Conservation (phyloP, 345 rosid species). For the Diplotaxis tenuifolia region DNA sequence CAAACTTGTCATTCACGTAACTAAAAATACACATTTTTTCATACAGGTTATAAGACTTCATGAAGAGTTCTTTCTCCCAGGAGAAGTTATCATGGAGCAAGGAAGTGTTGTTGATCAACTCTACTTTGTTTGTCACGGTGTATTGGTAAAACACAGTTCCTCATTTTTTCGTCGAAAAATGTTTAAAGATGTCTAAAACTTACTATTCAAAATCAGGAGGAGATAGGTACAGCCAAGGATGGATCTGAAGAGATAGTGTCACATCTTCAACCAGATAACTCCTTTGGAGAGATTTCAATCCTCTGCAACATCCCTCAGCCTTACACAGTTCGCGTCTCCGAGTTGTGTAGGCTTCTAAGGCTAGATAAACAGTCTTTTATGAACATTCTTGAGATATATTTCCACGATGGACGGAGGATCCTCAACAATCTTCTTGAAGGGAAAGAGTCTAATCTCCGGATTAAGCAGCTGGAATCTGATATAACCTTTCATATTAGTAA, state of each 20-base stretch:
- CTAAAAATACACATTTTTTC: neutral
- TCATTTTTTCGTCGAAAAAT: neutral
- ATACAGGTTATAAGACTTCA: constrained; percentile 63
- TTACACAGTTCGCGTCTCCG: constrained; percentile 51
- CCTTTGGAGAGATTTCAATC: constrained; percentile 73
- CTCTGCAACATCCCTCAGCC: constrained; percentile 71
- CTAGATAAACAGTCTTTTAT: constrained; percentile 67
- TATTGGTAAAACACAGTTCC: constrained; percentile 48
- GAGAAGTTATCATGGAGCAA: constrained; percentile 76
- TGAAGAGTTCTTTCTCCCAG: constrained; percentile 78
- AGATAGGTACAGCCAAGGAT: constrained; percentile 57
- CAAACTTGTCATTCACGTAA: neutral
- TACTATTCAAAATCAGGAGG: constrained; percentile 47
- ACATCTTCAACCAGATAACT: constrained; percentile 48
- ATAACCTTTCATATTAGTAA: constrained; percentile 60
- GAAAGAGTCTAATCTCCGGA: constrained; percentile 51
- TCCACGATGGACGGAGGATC: constrained; percentile 70
- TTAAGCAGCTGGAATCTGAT: constrained; percentile 61
- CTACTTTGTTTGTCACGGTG: constrained; percentile 73
- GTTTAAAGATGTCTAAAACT: neutral
- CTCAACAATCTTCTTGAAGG: constrained; percentile 74
- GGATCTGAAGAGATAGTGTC: constrained; percentile 74
- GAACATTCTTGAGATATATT: constrained; percentile 60
- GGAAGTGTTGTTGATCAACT: constrained; percentile 72
- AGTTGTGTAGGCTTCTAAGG: constrained; percentile 61